phyloP scores from a whole-genome alignment of 257 asterid species.

The Prunella vulgaris region DNA sequence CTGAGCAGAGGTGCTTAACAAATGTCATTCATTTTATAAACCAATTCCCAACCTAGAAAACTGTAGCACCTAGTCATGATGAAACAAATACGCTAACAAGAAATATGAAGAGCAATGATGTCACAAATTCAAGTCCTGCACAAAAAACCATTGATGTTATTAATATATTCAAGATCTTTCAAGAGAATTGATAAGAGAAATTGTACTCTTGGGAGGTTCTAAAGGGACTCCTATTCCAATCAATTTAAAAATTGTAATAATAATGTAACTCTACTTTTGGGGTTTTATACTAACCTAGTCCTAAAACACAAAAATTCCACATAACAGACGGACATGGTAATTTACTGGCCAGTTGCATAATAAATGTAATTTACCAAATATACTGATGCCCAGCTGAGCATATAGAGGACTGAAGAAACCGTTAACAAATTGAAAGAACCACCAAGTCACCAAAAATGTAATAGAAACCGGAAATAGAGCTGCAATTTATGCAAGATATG shows the following conservation, averaged over 20 bases:
- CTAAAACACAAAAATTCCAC: neutral
- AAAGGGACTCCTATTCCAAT: neutral
- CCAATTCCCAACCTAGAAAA: slow-evolving; percentile 92
- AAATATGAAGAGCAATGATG: no score
- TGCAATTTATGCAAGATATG: slow-evolving; percentile 24
- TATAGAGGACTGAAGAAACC: slow-evolving; percentile 96
- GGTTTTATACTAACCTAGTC: neutral
- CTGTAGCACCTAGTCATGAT: slow-evolving; percentile 87
- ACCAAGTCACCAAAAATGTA: slow-evolving; percentile 87
- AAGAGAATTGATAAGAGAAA: no score
- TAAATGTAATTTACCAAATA: slow-evolving; percentile 56
- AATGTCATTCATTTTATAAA: slow-evolving; percentile 85
- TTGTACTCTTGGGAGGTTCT: neutral
- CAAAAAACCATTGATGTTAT: no score
- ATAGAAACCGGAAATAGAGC: slow-evolving; percentile 90
- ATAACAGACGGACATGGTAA: neutral
- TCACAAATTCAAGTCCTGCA: no score
- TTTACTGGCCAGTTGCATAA: neutral
- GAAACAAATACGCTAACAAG: no score
- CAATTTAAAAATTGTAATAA: neutral
- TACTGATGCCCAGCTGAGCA: slow-evolving; percentile 68
- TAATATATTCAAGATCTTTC: no score
- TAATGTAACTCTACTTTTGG: neutral
- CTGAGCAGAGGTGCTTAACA: no score
- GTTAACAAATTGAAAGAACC: slow-evolving; percentile 92